Evolutionary conservation across 2,329 filamentous ascomycete species (phyloP).

Genomic region (Ascocoryne sarcoides): DNA sequence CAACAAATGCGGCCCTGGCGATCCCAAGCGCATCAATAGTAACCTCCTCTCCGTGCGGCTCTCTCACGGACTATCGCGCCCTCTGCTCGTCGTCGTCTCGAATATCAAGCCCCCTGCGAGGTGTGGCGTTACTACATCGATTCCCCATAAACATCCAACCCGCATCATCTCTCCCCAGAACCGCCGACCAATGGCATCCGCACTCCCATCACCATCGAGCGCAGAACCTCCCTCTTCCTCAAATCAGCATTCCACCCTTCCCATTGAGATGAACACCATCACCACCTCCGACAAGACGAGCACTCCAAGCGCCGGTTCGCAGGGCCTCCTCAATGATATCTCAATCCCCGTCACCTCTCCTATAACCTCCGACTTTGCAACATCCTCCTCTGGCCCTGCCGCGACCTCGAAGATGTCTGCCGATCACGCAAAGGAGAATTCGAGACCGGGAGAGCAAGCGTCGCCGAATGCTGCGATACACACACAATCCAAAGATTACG

Average conservation of each 20-base stretch:
- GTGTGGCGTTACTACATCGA: background rate
- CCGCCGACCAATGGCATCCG: conserved; percentile 14
- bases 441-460: conserved; percentile 4
- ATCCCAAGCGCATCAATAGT: too few relatives aligned
- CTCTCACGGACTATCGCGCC: too few relatives aligned
- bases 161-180: background rate
- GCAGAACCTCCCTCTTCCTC: conserved; percentile 8
- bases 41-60: too few relatives aligned
- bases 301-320: conserved; percentile 14
- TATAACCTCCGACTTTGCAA: conserved; percentile 10
- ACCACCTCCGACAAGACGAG: conserved; percentile 13
- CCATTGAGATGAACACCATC: conserved; percentile 22
- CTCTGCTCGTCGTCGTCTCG: too few relatives aligned
- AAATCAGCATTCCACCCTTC: conserved; percentile 7
- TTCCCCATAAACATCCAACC: background rate
- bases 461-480: background rate
- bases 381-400: conserved; percentile 8
- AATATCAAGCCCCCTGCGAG: background rate
- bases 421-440: conserved; percentile 4
- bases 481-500: background rate
- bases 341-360: conserved; percentile 18
- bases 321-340: conserved; percentile 21
- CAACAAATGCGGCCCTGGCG: too few relatives aligned
- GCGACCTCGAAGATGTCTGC: conserved; percentile 8
- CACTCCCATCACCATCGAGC: conserved; percentile 7